These are phyloP conservation scores for Yamadazyma mexicana DNA, from an alignment of 1,139 yeast species.

Conservation along the genomic window DNA sequence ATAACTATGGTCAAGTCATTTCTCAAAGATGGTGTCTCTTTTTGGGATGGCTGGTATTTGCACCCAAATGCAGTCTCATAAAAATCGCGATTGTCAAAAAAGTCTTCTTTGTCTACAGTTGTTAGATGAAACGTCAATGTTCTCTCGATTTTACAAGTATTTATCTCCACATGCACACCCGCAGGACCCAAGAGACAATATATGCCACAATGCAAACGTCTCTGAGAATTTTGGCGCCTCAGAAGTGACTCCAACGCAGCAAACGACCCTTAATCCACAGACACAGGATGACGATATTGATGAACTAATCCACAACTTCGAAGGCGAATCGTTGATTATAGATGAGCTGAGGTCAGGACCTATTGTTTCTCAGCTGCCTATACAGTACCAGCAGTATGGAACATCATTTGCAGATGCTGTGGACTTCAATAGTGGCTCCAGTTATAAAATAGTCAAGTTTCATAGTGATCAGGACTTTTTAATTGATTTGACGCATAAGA, in stretches of 20 bases:
- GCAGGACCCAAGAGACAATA: too few relatives aligned
- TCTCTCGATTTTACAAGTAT: not conserved
- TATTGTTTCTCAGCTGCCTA: not conserved
- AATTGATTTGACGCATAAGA: slow-evolving; percentile 1
- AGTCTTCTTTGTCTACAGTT: not conserved
- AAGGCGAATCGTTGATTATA: slow-evolving; percentile 14
- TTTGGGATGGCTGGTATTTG: slow-evolving; percentile 4
- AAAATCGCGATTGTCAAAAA: not conserved
- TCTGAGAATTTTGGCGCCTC: too few relatives aligned
- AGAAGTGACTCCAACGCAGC: not conserved
- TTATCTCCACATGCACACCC: not conserved
- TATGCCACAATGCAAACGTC: too few relatives aligned
- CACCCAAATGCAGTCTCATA: not conserved
- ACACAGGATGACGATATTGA: slow-evolving; percentile 7
- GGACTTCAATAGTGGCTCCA: slow-evolving; percentile 10
- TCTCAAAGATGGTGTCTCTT: too few relatives aligned
- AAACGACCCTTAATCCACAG: not conserved
- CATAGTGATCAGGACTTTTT: slow-evolving; percentile 10
- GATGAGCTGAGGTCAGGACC: slow-evolving; percentile 13
- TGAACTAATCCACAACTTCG: slow-evolving; percentile 8
- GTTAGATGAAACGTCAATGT: not conserved
- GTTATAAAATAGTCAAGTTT: slow-evolving; percentile 13
- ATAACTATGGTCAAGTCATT: too few relatives aligned
- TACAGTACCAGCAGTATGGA: slow-evolving; percentile 14
- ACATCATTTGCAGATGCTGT: slow-evolving; percentile 16